phyloP scores from a whole-genome alignment of 495 filamentous ascomycete genomes.

The Filosporella fistucella region DNA sequence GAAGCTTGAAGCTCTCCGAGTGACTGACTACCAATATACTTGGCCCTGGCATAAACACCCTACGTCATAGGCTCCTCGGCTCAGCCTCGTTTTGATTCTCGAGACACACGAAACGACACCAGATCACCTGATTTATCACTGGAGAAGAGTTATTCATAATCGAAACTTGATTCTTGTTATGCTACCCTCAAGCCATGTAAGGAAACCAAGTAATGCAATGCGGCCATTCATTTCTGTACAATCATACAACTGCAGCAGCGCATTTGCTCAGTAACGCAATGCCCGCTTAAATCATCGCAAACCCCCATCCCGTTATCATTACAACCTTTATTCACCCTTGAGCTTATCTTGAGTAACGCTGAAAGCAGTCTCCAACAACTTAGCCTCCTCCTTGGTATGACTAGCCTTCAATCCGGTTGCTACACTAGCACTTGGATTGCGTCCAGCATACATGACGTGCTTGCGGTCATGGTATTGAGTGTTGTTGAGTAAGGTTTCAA shows the following conservation, averaged over 20 bases:
- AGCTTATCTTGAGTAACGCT: conserved; percentile 60
- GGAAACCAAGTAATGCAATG: too few relatives aligned
- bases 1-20: too few relatives aligned
- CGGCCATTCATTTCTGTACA: conserved; percentile 19
- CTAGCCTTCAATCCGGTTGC: conserved; percentile 86
- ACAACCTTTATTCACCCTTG: conserved; percentile 56
- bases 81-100: too few relatives aligned
- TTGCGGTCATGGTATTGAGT: conserved; percentile 87
- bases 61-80: too few relatives aligned
- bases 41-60: too few relatives aligned
- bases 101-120: too few relatives aligned
- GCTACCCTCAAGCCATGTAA: too few relatives aligned
- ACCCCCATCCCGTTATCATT: conserved; percentile 2
- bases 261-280: not conserved
- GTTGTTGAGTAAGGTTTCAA: conserved; percentile 91
- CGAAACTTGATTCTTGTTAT: too few relatives aligned
- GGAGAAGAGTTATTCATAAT: too few relatives aligned
- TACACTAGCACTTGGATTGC: conserved; percentile 83
- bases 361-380: conserved; percentile 74
- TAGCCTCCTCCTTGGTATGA: conserved; percentile 92
- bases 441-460: conserved; percentile 95
- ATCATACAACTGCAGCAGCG: conserved; percentile 21
- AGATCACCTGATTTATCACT: too few relatives aligned
- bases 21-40: too few relatives aligned
- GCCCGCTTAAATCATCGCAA: conserved; percentile 5